These are phyloP conservation scores for Aspergillus wentii DNA, from an alignment of 495 filamentous ascomycete species.

Conservation along the genomic window DNA sequence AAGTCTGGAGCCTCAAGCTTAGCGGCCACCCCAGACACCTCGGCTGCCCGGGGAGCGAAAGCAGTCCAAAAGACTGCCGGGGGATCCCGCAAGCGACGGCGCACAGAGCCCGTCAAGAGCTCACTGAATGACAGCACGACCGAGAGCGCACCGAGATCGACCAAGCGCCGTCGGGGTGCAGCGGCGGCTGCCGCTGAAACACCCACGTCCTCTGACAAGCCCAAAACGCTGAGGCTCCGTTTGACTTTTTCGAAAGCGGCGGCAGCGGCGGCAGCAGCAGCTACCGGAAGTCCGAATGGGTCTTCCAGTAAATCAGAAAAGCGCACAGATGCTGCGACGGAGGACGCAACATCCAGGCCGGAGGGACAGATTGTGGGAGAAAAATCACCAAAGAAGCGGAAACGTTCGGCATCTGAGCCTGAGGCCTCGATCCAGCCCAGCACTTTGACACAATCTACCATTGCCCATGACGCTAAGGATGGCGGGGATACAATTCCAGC, in stretches of 20 bases:
- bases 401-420: too few species aligned
- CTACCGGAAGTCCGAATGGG: too few species aligned
- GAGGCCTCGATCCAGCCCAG: too few species aligned
- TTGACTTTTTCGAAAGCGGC: constrained; percentile 3
- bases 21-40: not conserved
- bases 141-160: constrained; percentile 3
- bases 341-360: too few species aligned
- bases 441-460: too few species aligned
- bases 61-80: not conserved
- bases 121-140: not conserved
- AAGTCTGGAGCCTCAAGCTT: not conserved
- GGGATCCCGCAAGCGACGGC: constrained; percentile 13
- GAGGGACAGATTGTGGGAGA: too few species aligned
- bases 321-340: too few species aligned
- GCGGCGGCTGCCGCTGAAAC: not conserved
- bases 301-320: too few species aligned
- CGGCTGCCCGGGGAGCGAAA: too few species aligned
- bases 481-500: too few species aligned
- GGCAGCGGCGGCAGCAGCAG: not conserved
- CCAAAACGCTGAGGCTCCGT: not conserved
- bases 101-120: constrained; percentile 1
- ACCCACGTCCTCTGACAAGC: not conserved
- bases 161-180: constrained; percentile 10
- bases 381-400: too few species aligned
- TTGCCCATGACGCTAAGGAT: constrained; percentile 1